Percentiles rank a stretch among this genome's conserved stretches.
Evolutionary conservation across 2,329 filamentous ascomycete genomes (phyloP).

Genomic region (Cercospora berteroae): DNA sequence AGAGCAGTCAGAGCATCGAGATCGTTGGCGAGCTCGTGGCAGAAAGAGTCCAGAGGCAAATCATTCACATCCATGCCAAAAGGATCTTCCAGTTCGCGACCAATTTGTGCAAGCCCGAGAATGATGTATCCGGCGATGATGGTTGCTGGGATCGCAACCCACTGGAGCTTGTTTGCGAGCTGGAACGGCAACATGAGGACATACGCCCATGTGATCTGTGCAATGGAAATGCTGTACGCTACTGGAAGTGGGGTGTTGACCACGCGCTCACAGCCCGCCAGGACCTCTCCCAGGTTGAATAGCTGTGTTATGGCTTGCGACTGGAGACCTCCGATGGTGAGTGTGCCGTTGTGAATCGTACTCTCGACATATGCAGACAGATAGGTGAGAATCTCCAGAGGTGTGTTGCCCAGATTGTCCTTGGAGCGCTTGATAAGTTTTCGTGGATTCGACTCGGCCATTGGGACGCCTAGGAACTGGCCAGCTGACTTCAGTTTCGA

Average conservation of each 20-base stretch:
- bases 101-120: slow-evolving; percentile 71
- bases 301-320: slow-evolving; percentile 59
- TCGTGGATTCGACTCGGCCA: slow-evolving; percentile 74
- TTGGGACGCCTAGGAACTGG: slow-evolving; percentile 72
- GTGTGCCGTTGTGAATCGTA: slow-evolving; percentile 55
- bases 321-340: slow-evolving; percentile 59
- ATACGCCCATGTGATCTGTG: slow-evolving; percentile 84
- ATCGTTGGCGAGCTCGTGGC: slow-evolving; percentile 69
- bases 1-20: slow-evolving; percentile 68
- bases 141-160: slow-evolving; percentile 76
- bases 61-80: slow-evolving; percentile 84
- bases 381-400: slow-evolving; percentile 75
- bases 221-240: slow-evolving; percentile 80
- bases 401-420: slow-evolving; percentile 76
- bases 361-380: slow-evolving; percentile 65
- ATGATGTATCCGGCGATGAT: slow-evolving; percentile 74
- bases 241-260: slow-evolving; percentile 78
- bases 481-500: slow-evolving; percentile 45
- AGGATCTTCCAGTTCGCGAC: slow-evolving; percentile 79
- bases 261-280: slow-evolving; percentile 72
- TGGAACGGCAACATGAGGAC: slow-evolving; percentile 80
- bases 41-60: slow-evolving; percentile 72
- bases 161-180: slow-evolving; percentile 61
- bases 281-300: slow-evolving; percentile 66
- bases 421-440: slow-evolving; percentile 72